phyloP scores from a whole-genome alignment of 208 protist species.

The Trichomonas gallinae region DNA sequence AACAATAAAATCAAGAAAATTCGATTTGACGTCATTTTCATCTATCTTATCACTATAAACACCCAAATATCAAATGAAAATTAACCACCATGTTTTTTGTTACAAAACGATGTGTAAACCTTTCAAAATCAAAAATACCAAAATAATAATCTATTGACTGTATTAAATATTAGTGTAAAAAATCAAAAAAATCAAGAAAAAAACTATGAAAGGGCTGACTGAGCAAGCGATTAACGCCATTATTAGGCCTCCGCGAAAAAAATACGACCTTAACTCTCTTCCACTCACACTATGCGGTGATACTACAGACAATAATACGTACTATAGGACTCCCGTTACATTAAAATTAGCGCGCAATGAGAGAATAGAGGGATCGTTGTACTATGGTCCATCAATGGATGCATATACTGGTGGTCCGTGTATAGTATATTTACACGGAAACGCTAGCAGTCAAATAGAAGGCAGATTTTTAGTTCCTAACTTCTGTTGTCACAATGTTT shows the following conservation, averaged over 20 bases:
- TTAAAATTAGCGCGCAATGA: background rate
- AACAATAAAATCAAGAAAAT: too few species aligned
- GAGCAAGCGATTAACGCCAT: background rate
- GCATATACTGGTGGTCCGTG: background rate
- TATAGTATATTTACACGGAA: background rate
- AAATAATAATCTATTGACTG: too few species aligned
- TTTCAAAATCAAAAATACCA: too few species aligned
- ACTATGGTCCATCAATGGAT: background rate
- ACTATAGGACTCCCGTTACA: background rate
- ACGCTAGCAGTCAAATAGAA: background rate
- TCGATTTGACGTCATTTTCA: too few species aligned
- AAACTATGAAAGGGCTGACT: background rate
- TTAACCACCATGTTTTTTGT: too few species aligned
- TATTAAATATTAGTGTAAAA: too few species aligned
- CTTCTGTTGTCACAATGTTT: background rate
- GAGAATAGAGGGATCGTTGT: background rate
- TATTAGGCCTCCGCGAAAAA: background rate
- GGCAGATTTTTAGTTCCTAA: background rate
- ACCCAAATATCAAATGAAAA: too few species aligned
- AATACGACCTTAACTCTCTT: background rate
- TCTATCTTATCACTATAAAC: too few species aligned
- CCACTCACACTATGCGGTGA: background rate
- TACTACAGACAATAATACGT: background rate
- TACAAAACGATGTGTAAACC: too few species aligned
- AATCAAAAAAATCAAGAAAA: background rate